phyloP scores from a whole-genome alignment of 2,329 filamentous ascomycete genomes.

The Diaporthe eres region DNA sequence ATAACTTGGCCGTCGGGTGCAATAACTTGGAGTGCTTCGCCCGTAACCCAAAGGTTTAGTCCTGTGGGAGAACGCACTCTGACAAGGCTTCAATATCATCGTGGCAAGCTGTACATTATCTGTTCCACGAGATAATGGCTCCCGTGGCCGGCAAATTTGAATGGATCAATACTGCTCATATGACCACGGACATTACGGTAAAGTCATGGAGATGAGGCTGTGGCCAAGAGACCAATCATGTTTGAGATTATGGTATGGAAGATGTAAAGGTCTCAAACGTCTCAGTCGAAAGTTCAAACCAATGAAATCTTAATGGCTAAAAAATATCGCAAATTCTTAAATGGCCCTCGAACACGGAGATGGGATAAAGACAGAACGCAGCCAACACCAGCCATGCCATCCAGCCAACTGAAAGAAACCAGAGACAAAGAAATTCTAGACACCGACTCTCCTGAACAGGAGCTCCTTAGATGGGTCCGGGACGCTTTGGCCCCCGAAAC shows the following conservation, averaged over 20 bases:
- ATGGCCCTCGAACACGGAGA: neutral
- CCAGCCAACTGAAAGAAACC: too few species aligned
- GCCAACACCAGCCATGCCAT: neutral
- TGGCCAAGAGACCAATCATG: neutral
- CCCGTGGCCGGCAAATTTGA: neutral
- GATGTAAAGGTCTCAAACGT: neutral
- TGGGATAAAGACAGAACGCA: neutral
- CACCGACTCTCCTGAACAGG: slow-evolving; percentile 45
- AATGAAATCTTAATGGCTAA: neutral
- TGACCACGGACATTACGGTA: neutral
- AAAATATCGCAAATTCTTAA: neutral
- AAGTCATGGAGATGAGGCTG: neutral
- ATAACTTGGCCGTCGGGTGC: neutral
- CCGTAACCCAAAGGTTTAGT: neutral
- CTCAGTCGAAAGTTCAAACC: neutral
- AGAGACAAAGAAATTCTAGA: neutral
- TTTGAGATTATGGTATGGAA: neutral
- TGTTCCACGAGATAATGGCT: neutral
- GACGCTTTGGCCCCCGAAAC: slow-evolving; percentile 43
- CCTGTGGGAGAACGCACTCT: neutral
- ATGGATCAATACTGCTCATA: neutral
- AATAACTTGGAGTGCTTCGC: too few species aligned
- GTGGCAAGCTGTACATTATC: neutral
- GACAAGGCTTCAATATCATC: neutral
- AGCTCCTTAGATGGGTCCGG: slow-evolving; percentile 46